Conservation (phyloP, 305 asterid genomes). For the Striga hermonthica region DNA sequence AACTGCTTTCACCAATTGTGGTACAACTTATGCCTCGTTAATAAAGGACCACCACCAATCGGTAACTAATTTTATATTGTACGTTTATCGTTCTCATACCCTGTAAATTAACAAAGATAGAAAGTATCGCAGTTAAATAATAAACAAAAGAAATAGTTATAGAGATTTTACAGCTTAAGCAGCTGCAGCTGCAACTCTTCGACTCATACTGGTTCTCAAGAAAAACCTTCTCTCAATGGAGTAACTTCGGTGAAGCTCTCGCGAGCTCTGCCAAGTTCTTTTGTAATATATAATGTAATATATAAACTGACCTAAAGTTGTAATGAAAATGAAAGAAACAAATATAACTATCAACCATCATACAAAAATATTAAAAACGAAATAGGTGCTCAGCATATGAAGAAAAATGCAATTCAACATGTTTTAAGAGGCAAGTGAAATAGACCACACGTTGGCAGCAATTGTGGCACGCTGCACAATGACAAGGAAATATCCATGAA, state of each 20-base stretch:
- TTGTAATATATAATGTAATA: no score
- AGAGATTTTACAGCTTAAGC: constrained; percentile 79
- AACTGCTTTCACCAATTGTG: constrained; percentile 98
- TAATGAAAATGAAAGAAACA: constrained; percentile 20
- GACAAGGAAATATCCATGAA: constrained; percentile 28
- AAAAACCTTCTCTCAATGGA: constrained; percentile 90
- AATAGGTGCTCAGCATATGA: constrained; percentile 27
- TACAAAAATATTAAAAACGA: not conserved
- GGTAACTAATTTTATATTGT: no score
- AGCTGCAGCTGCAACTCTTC: constrained; percentile 96
- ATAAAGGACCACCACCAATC: constrained; percentile 21
- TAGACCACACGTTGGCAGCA: constrained; percentile 79
- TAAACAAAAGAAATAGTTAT: constrained; percentile 14
- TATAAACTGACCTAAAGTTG: constrained; percentile 71
- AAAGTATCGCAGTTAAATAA: not conserved
- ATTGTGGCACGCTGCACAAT: constrained; percentile 72
- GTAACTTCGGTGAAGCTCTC: constrained; percentile 93
- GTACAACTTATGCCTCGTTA: constrained; percentile 94
- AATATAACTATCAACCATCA: not conserved
- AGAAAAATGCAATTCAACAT: constrained; percentile 47
- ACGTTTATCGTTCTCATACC: constrained; percentile 21
- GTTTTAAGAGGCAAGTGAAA: constrained; percentile 93
- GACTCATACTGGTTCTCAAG: constrained; percentile 75
- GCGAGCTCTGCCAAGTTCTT: constrained; percentile 94
- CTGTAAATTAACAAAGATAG: not conserved